phyloP scores from a whole-genome alignment of 164 flowering plant species.

The Liquidambar formosana region DNA sequence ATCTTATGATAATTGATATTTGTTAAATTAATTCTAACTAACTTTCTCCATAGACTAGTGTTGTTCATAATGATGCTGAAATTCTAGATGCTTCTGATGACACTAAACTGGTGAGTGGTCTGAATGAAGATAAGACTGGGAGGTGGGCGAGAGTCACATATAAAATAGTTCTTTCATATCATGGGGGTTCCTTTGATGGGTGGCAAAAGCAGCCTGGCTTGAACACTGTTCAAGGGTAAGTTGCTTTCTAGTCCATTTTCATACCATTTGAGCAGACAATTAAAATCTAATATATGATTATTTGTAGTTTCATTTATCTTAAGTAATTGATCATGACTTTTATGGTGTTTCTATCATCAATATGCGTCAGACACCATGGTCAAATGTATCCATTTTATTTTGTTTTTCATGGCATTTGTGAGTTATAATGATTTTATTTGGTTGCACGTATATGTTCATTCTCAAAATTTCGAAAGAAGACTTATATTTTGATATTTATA shows the following conservation, averaged over 20 bases:
- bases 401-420: too few species aligned
- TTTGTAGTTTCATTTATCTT: too few species aligned
- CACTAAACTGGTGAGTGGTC: slow-evolving; percentile 25
- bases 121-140: slow-evolving; percentile 36
- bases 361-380: too few species aligned
- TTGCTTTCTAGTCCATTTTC: slow-evolving; percentile 1
- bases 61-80: slow-evolving; percentile 30
- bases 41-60: slow-evolving; percentile 23
- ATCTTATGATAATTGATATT: not conserved
- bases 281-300: not conserved
- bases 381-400: too few species aligned
- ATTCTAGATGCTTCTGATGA: slow-evolving; percentile 28
- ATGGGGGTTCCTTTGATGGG: slow-evolving; percentile 89
- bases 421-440: too few species aligned
- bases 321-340: too few species aligned
- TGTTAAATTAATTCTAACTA: slow-evolving; percentile 20
- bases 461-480: too few species aligned
- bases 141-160: slow-evolving; percentile 81
- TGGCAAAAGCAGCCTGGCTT: slow-evolving; percentile 98
- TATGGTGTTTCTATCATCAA: too few species aligned
- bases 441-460: too few species aligned
- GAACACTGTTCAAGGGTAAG: slow-evolving; percentile 86
- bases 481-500: too few species aligned
- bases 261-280: not conserved
- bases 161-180: slow-evolving; percentile 75